Evolutionary conservation across 805 yeast genomes (phyloP).

Genomic region (Myxozyma melibiosi): DNA sequence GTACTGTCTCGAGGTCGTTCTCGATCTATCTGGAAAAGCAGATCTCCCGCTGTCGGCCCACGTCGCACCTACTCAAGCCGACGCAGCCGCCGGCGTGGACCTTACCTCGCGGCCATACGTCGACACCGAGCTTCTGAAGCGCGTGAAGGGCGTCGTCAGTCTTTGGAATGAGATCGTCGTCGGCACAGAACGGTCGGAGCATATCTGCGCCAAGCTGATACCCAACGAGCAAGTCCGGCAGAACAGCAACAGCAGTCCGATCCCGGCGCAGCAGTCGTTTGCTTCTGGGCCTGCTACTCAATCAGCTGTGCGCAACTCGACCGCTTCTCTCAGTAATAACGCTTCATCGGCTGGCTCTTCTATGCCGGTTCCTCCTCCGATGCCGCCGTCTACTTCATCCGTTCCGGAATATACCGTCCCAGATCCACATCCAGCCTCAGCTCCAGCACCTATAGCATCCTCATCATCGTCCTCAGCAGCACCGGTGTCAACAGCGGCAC

Average conservation of each 20-base stretch:
- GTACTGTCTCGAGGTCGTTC: conserved; percentile 78
- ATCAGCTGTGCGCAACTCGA: too few species aligned
- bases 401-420: too few species aligned
- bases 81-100: conserved; percentile 16
- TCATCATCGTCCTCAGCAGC: not conserved
- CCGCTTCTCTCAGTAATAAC: too few species aligned
- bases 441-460: not conserved
- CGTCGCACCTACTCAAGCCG: conserved; percentile 3
- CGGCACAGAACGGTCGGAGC: conserved; percentile 65
- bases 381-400: too few species aligned
- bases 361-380: too few species aligned
- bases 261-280: not conserved
- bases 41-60: conserved; percentile 40
- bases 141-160: conserved; percentile 77
- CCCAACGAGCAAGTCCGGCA: conserved; percentile 1
- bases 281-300: too few species aligned
- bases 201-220: not conserved
- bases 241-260: not conserved
- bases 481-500: not conserved
- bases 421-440: not conserved
- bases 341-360: too few species aligned
- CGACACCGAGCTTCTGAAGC: conserved; percentile 77
- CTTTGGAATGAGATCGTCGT: conserved; percentile 76
- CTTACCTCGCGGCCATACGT: conserved; percentile 48
- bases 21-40: conserved; percentile 72